Evolutionary conservation across 1,284 basidiomycete genomes (phyloP).

Genomic region (Ganoderma meredithae): DNA sequence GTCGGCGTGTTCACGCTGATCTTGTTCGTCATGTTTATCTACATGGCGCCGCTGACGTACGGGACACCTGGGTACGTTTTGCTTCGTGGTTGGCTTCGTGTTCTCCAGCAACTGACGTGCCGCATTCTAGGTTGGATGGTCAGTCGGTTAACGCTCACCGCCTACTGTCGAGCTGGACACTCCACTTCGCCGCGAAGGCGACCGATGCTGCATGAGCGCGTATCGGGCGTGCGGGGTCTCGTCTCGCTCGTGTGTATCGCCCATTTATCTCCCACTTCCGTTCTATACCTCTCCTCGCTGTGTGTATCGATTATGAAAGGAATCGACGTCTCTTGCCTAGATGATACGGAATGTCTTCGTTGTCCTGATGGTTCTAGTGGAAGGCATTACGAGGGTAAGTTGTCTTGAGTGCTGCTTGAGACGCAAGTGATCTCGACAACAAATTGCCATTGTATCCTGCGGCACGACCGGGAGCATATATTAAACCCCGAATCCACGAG

Average conservation of each 20-base stretch:
- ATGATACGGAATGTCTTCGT: neutral
- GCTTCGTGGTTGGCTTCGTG: constrained; percentile 4
- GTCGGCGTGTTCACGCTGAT: constrained; percentile 64
- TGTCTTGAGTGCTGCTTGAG: neutral
- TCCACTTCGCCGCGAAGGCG: constrained; percentile 82
- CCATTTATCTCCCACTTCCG: neutral
- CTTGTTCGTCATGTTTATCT: constrained; percentile 76
- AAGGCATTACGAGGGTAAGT: neutral
- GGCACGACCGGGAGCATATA: neutral
- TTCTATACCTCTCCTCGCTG: neutral
- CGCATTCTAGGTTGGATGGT: neutral
- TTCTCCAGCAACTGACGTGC: neutral
- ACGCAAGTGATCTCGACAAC: neutral
- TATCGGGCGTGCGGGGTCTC: neutral
- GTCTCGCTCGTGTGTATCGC: neutral
- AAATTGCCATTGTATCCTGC: neutral
- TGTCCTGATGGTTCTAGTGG: neutral
- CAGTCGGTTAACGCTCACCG: constrained; percentile 71
- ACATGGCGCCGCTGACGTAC: constrained; percentile 89
- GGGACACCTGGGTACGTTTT: constrained; percentile 85
- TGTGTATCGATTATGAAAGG: constrained; percentile 5
- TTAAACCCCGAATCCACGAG: neutral
- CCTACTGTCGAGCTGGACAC: constrained; percentile 79
- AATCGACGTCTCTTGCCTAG: constrained; percentile 3
- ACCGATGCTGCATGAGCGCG: constrained; percentile 22